Base-by-base conservation (phyloP, 768 basidiomycete species). In the Myochromella boudieri region DNA sequence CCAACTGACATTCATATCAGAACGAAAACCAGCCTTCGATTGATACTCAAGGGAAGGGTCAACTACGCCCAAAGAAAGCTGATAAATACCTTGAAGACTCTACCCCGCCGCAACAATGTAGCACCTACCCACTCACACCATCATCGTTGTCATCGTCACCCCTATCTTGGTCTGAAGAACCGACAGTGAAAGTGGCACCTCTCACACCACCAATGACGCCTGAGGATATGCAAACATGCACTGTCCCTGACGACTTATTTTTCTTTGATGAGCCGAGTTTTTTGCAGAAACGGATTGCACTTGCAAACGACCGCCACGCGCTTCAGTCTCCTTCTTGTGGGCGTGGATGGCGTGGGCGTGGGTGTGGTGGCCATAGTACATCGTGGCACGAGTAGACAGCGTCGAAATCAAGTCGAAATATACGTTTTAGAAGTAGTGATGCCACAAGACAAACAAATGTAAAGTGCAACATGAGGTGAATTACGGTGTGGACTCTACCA, bases 381-480 rank as follows among this genome's bases (percentile, higher is more conserved):
- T 14, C 27, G 12, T 22, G 2, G 1, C 2, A 27, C 2, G n/a
- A 9, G 17, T 34, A 42, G 42, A 42, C 18, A 42, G n/a, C 29
- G n/a, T 31, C 9, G 8, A 31, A n/a, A 31, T 8, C n/a, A 31
- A 31, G 8, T n/a, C 8, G 8, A 11, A 7, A 2, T 36, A 10
- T 37, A 18, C 9, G 8, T 42, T 11, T 34, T 15, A 12, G 15
- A 20, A 26, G 41, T 17, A 31, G 32, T 6, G 33, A 34, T 48
- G 59, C 59, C 59, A 60, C 59, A 55, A 44, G 49, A 54, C 65
- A 71, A 69, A 71, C 61, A 73, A 61, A 46, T 15, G 50, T 57
- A 64, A 71, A 69, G 51, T 58, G 40, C 48, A 59, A 68, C 69
- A 70, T 69, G 70, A 63, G 69, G 68, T 61, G 58, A 59, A 61